Evolutionary conservation across 148 eudicot species (phyloP).

Genomic region (Vaccinium macrocarpon): DNA sequence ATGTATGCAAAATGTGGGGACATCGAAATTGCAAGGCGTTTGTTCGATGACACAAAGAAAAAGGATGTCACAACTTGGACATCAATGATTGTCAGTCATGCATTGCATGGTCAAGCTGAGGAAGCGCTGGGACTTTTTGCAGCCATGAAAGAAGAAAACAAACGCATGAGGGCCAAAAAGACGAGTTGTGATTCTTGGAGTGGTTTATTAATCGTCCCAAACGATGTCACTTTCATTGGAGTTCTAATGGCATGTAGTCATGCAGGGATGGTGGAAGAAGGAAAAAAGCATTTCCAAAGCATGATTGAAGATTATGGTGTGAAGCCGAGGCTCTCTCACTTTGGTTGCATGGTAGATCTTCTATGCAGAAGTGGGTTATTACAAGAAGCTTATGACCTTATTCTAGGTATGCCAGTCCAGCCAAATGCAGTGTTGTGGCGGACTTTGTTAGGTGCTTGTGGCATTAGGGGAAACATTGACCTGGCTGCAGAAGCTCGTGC

Average conservation of each 20-base stretch:
- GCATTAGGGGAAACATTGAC: conserved; percentile 30
- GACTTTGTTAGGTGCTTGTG: conserved; percentile 51
- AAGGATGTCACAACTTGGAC: conserved; percentile 59
- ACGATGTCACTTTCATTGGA: conserved; percentile 47
- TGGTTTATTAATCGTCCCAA: conserved; percentile 24
- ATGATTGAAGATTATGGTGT: conserved; percentile 40
- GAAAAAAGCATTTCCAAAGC: conserved; percentile 38
- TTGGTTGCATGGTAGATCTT: conserved; percentile 55
- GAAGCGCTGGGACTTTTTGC: conserved; percentile 43
- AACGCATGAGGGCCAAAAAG: not conserved
- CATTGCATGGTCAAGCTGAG: conserved; percentile 36
- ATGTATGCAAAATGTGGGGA: conserved; percentile 54
- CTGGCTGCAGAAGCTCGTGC: conserved; percentile 35
- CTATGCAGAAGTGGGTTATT: conserved; percentile 43
- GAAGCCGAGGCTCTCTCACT: conserved; percentile 40
- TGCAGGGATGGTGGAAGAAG: conserved; percentile 47
- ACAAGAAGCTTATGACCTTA: conserved; percentile 45
- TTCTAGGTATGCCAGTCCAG: conserved; percentile 30
- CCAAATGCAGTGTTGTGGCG: conserved; percentile 49
- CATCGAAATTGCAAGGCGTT: conserved; percentile 25
- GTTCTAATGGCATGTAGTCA: conserved; percentile 56
- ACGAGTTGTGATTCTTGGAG: not conserved
- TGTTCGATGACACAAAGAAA: conserved; percentile 28
- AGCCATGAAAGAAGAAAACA: conserved; percentile 28
- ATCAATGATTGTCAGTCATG: conserved; percentile 54